phyloP scores from a whole-genome alignment of 2,329 filamentous ascomycete genomes.

The Beauveria medogensis region DNA sequence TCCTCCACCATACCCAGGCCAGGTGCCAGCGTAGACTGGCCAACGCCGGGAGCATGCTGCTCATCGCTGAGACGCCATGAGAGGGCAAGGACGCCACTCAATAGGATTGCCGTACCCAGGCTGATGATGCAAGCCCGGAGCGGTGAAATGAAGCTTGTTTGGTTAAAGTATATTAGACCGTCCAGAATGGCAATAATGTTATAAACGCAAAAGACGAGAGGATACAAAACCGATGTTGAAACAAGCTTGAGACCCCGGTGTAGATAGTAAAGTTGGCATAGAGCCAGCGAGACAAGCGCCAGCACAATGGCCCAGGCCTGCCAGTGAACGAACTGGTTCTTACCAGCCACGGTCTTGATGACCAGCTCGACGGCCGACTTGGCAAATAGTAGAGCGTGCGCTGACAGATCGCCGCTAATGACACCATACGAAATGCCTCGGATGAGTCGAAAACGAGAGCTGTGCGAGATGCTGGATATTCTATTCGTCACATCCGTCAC shows the following conservation, averaged over 20 bases:
- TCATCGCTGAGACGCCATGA: slow-evolving; percentile 89
- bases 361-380: slow-evolving; percentile 95
- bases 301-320: slow-evolving; percentile 89
- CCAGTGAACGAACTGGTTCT: slow-evolving; percentile 93
- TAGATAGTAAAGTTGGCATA: slow-evolving; percentile 90
- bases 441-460: slow-evolving; percentile 61
- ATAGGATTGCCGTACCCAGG: slow-evolving; percentile 75
- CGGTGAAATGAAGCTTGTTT: slow-evolving; percentile 69
- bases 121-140: slow-evolving; percentile 75
- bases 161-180: slow-evolving; percentile 92
- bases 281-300: slow-evolving; percentile 69
- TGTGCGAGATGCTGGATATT: slow-evolving; percentile 46
- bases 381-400: slow-evolving; percentile 84
- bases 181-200: slow-evolving; percentile 98
- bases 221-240: slow-evolving; percentile 92
- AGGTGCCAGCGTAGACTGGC: slow-evolving; percentile 66
- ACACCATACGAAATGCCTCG: slow-evolving; percentile 83
- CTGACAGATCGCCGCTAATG: slow-evolving; percentile 87
- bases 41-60: slow-evolving; percentile 51
- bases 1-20: slow-evolving; percentile 76
- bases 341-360: slow-evolving; percentile 73
- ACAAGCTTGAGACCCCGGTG: slow-evolving; percentile 90
- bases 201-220: slow-evolving; percentile 96
- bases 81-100: slow-evolving; percentile 80
- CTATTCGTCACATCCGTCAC: slow-evolving; percentile 49